A percentile compares a stretch with the other conserved stretches of the same genome.
Evolutionary conservation across 2,329 filamentous ascomycete species (phyloP).

Genomic region (Tolypocladium capitatum): DNA sequence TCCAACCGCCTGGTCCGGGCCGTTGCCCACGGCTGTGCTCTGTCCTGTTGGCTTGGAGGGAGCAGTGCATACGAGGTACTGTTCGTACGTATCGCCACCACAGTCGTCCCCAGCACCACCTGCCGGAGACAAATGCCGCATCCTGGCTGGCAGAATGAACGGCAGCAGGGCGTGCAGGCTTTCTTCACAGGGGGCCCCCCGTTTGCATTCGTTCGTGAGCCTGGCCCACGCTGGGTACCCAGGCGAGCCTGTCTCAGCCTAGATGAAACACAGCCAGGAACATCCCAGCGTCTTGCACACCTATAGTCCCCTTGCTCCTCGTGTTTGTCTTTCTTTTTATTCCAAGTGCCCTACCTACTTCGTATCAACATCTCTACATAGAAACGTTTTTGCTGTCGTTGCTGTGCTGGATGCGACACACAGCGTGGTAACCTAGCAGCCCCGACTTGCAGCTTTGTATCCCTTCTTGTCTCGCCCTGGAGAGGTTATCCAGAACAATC

Average conservation of each 20-base stretch:
- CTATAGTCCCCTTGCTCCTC: constrained; percentile 7
- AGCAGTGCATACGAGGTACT: background rate
- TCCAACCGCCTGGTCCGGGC: background rate
- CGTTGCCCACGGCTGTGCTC: background rate
- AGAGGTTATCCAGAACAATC: background rate
- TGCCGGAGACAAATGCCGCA: background rate
- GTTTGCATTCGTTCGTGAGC: background rate
- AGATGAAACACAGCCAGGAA: constrained; percentile 17
- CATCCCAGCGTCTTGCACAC: constrained; percentile 8
- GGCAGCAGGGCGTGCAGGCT: background rate
- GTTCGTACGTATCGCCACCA: background rate
- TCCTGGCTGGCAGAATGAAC: background rate
- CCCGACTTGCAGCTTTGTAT: background rate
- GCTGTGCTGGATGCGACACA: background rate
- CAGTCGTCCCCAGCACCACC: background rate
- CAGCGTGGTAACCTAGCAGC: background rate
- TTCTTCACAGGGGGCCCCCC: background rate
- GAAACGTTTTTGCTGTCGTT: background rate
- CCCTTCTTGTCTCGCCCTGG: background rate
- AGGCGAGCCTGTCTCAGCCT: constrained; percentile 18
- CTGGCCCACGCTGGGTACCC: constrained; percentile 3
- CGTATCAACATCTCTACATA: background rate
- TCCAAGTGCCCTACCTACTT: constrained; percentile 5
- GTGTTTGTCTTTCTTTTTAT: constrained; percentile 9
- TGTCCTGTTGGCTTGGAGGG: background rate